These are phyloP conservation scores for Penicillium malachiteum DNA, from an alignment of 495 filamentous ascomycete species.

Conservation along the genomic window DNA sequence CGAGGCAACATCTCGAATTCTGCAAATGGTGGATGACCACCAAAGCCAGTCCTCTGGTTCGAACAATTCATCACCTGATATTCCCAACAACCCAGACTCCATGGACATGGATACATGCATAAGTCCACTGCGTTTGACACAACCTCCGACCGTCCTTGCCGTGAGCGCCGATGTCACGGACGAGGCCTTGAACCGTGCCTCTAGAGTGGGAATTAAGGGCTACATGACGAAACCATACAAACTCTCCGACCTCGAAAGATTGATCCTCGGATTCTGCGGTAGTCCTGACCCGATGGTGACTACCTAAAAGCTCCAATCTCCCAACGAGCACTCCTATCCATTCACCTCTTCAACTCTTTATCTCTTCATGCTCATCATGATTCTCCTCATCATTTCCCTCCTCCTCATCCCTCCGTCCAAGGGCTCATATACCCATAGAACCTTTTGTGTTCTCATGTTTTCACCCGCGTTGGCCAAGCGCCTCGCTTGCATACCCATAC, in stretches of 20 bases:
- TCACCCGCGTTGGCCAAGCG: neutral
- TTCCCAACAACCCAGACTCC: slow-evolving; percentile 9
- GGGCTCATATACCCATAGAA: slow-evolving; percentile 16
- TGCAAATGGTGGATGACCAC: slow-evolving; percentile 49
- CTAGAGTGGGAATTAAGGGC: slow-evolving; percentile 68
- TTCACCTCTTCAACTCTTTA: neutral
- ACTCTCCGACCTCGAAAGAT: slow-evolving; percentile 64
- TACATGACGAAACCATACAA: slow-evolving; percentile 82
- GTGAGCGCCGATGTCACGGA: slow-evolving; percentile 78
- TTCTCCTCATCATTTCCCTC: neutral
- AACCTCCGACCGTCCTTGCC: slow-evolving; percentile 57
- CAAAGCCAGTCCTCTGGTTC: slow-evolving; percentile 18
- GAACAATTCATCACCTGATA: slow-evolving; percentile 2
- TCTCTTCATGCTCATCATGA: neutral
- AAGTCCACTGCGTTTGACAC: slow-evolving; percentile 5
- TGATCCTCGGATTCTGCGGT: slow-evolving; percentile 64
- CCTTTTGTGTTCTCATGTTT: neutral
- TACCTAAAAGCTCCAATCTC: slow-evolving; percentile 1
- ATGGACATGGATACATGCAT: slow-evolving; percentile 26
- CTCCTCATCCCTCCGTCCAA: neutral
- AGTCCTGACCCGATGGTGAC: slow-evolving; percentile 6
- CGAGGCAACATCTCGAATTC: slow-evolving; percentile 66
- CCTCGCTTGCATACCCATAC: slow-evolving; percentile 7
- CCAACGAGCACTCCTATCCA: neutral
- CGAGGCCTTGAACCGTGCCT: slow-evolving; percentile 61